A percentile compares a stretch with the other conserved stretches of the same genome.
Conservation (phyloP, 306 rosid genomes). For the Rosa chinensis region DNA sequence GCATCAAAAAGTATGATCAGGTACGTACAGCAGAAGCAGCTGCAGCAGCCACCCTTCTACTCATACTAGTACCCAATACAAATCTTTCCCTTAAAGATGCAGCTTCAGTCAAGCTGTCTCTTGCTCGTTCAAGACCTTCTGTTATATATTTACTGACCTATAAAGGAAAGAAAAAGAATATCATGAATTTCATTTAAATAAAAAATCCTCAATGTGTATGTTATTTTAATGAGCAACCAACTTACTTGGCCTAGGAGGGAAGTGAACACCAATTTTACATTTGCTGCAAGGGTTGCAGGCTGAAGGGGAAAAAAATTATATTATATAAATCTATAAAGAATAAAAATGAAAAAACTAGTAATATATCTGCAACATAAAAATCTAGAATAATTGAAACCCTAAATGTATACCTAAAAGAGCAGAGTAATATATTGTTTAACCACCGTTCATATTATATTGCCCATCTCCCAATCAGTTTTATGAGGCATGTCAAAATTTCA, state of each 20-base stretch:
- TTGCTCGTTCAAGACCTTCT: constrained; percentile 96
- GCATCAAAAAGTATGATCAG: constrained; percentile 30
- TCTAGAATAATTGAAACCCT: constrained; percentile 9
- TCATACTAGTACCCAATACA: constrained; percentile 72
- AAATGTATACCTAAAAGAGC: neutral
- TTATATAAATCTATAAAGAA: neutral
- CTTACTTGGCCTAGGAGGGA: constrained; percentile 98
- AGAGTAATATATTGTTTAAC: neutral
- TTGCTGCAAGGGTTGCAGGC: constrained; percentile 83
- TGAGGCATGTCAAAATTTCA: neutral
- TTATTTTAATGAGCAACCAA: constrained; percentile 30
- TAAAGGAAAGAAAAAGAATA: constrained; percentile 2
- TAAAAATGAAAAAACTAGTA: constrained; percentile 12
- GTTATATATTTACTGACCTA: constrained; percentile 97
- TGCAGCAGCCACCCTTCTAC: constrained; percentile 98
- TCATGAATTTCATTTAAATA: neutral
- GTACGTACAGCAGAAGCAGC: constrained; percentile 92
- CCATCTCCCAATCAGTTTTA: neutral
- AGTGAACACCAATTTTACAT: constrained; percentile 86
- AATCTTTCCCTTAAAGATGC: constrained; percentile 93
- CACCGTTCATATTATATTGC: neutral
- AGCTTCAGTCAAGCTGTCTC: constrained; percentile 92
- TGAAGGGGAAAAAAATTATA: constrained; percentile 17
- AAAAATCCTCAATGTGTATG: constrained; percentile 21
- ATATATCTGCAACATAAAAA: constrained; percentile 1